Base-by-base conservation (phyloP, 257 asterid species). In the Cynanchum wilfordii region DNA sequence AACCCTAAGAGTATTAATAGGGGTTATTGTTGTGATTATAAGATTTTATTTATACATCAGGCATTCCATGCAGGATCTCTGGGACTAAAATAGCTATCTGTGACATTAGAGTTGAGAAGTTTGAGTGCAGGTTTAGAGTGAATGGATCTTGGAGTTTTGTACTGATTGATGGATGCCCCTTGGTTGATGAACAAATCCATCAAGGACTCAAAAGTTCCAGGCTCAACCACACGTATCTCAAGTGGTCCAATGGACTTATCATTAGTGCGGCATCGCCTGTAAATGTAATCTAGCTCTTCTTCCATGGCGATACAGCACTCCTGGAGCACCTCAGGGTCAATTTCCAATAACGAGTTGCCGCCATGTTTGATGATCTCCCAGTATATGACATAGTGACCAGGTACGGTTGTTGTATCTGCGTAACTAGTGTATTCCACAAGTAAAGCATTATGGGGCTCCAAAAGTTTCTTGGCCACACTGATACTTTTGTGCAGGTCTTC, bases 141-240 rank as follows among this genome's bases (percentile, higher is more conserved):
- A 19, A 90, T 89, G 74, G 91, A 90, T 77, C 96, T 79, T 3
- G 96, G 96, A 30, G 93, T 84, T 65, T 90, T 90, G 36, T 90
- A 88, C 84, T 90, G 96, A 77, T 90, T 90, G 44, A 90, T 86
- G 30, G 95, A 88, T 22, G 87, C 95, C 45, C 95, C 95, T 72
- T 83, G 89, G 5, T 85, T 81, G 69, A 86, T 82, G 68, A 83
- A 83, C 81, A 86, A 65, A 74, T 88, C 96, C 96, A 90, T 90
- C 77, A 90, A 75, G 83, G 75, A 79, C 78, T 90, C 93, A 24
- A 90, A 90, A 2, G 95, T 87, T 0, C 93, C 93, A 1, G 74
- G 69, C 65, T 83, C 83, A 77, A 90, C 93, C 20, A 88, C 84
- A 33, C 89, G 75, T 72, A 90, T 90, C 88, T 90, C 96, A 49